phyloP scores from a whole-genome alignment of 2,329 filamentous ascomycete genomes.

The Lasiodiplodia sp. region DNA sequence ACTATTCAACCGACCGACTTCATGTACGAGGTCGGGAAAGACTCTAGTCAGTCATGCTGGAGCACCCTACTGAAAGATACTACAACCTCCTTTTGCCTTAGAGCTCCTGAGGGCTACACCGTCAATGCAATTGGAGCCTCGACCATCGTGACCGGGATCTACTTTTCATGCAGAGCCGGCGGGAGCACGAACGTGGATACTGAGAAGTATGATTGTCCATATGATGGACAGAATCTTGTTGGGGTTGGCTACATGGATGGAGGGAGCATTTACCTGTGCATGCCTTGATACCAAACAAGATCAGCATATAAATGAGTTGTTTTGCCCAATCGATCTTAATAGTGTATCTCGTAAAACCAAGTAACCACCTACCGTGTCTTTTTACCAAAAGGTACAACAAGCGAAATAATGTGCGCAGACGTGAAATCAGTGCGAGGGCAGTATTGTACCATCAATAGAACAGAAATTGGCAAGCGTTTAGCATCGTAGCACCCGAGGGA shows the following conservation, averaged over 20 bases:
- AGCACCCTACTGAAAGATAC: neutral
- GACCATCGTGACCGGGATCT: neutral
- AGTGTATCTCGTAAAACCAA: too few relatives aligned
- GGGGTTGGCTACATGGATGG: neutral
- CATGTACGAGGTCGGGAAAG: neutral
- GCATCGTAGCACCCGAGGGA: too few relatives aligned
- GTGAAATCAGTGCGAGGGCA: too few relatives aligned
- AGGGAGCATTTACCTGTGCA: neutral
- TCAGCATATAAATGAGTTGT: too few relatives aligned
- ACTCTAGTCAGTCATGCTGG: neutral
- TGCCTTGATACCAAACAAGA: neutral
- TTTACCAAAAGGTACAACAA: too few relatives aligned
- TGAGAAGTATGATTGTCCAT: neutral
- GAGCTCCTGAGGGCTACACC: neutral
- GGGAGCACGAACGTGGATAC: neutral
- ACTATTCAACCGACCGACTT: neutral
- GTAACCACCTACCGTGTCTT: too few relatives aligned
- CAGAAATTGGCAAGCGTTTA: too few relatives aligned
- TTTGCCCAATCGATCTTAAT: too few relatives aligned
- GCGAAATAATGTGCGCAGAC: too few relatives aligned
- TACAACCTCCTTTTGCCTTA: neutral
- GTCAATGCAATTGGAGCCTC: neutral
- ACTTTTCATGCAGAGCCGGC: neutral
- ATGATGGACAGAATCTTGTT: neutral
- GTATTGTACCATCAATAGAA: too few relatives aligned